These are phyloP conservation scores for Globisporangium spinosum DNA, from an alignment of 352 stramenopile species.

Conservation along the genomic window DNA sequence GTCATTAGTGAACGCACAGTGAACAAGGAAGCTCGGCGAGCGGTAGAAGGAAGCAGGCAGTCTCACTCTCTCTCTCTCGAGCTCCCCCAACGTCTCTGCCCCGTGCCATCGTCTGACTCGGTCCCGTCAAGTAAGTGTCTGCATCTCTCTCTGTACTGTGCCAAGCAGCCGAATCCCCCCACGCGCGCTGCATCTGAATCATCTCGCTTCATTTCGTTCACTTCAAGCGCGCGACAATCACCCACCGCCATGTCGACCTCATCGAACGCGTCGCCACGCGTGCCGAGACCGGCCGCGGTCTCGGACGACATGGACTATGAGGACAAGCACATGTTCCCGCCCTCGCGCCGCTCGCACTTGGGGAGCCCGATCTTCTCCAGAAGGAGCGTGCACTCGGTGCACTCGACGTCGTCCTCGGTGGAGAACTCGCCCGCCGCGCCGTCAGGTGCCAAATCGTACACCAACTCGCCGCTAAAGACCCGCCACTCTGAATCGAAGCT, in stretches of 20 bases:
- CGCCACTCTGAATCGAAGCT: slow-evolving; percentile 21
- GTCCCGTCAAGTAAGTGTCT: no score
- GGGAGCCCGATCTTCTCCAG: slow-evolving; percentile 21
- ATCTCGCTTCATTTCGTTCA: background rate
- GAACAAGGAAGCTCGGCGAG: no score
- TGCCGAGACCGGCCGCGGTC: slow-evolving; percentile 8
- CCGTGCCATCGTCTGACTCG: no score
- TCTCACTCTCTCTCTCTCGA: no score
- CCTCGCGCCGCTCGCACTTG: slow-evolving; percentile 14
- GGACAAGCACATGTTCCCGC: slow-evolving; percentile 19
- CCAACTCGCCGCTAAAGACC: slow-evolving; percentile 12
- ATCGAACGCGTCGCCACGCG: slow-evolving; percentile 3
- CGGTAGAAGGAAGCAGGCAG: no score
- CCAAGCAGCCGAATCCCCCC: background rate
- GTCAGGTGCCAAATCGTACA: slow-evolving; percentile 14
- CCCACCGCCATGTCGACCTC: slow-evolving; percentile 9
- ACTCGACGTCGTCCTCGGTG: slow-evolving; percentile 13
- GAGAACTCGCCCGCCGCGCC: slow-evolving; percentile 14
- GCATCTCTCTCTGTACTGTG: background rate
- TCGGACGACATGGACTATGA: slow-evolving; percentile 20
- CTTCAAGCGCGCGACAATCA: background rate
- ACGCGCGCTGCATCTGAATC: background rate
- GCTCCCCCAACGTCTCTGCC: no score
- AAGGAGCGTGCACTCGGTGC: slow-evolving; percentile 16
- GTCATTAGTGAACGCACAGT: no score